Evolutionary conservation across 495 filamentous ascomycete species (phyloP), one percentile per base, ranked within the genome.

Genomic region (Cryomyces minteri): DNA sequence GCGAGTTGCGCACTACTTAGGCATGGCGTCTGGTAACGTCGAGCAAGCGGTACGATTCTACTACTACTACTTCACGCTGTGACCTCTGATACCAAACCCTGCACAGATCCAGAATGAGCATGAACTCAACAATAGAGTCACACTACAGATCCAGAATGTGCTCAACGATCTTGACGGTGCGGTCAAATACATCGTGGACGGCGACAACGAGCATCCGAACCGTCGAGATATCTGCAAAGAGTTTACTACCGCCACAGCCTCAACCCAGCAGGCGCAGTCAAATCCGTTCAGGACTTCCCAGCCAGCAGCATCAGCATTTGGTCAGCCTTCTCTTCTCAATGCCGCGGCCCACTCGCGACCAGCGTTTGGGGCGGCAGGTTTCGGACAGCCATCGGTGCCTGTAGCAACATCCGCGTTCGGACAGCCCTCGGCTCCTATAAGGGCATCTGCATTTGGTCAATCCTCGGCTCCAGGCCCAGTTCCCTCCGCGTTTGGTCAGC

Each of bases 201-300:
- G 71, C 14, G 71, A 58, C 32, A 78, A 86, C 36, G 72, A 78
- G 40, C 87, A 88, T 54, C 84, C 83, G 0, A 93, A 93, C 53
- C 74, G 86, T 10, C 66, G 75, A 43, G 87, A 93, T 53, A 77
- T 87, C 9, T 71, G 66, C 53, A 67, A 71, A 39, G 66, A 61
- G 4, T 66, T 7, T 1, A 43, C 33, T 36, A 36, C 47, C 2
- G 18, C 18, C 18, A 25, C 18, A 25, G 18, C 18, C 18, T 25
- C 18, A 25, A 41, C 42, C 56, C 38, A 44, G 58, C 42, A 56
- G 61, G 32, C 47, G 53, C 41, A 46, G 28, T 43, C 46, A 33
- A 43, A 40, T 37, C 53, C 12, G 41, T 50, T 43, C 25, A 48
- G 14, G 45, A 40, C 31, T 54, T 37, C 34, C 12, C 34, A 40